A percentile compares a stretch with the other conserved stretches of the same genome.
These are phyloP conservation scores for Fraxinus floribunda DNA, from an alignment of 305 asterid species.

Conservation along the genomic window DNA sequence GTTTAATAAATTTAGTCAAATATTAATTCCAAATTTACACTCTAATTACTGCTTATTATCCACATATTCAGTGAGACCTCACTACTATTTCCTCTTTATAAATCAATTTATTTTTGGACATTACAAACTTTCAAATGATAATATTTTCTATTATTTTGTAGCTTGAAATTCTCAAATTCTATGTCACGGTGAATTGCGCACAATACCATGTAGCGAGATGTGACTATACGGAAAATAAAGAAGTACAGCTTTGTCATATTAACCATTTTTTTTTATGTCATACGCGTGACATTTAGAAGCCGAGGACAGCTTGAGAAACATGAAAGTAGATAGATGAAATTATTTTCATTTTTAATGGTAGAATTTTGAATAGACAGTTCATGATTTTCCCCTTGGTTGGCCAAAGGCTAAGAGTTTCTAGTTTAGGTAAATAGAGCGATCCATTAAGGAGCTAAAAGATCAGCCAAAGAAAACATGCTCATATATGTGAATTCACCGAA, in stretches of 20 bases:
- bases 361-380: not conserved
- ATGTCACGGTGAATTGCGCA: not conserved
- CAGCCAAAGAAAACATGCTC: not conserved
- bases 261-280: not conserved
- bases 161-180: not conserved
- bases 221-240: not conserved
- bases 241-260: not conserved
- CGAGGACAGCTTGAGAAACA: not conserved
- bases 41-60: not conserved
- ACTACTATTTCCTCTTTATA: not conserved
- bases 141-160: not conserved
- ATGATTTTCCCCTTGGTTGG: not conserved
- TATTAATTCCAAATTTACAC: not conserved
- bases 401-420: not conserved
- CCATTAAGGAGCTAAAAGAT: not conserved
- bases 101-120: not conserved
- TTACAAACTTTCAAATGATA: not conserved
- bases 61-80: not conserved
- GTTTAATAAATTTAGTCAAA: not conserved
- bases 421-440: not conserved
- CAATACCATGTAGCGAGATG: not conserved
- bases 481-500: not conserved
- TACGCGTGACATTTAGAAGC: not conserved
- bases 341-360: not conserved
- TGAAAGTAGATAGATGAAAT: not conserved